phyloP scores from a whole-genome alignment of 768 basidiomycete species.

The Tylopilus plumbeoviolaceoides region DNA sequence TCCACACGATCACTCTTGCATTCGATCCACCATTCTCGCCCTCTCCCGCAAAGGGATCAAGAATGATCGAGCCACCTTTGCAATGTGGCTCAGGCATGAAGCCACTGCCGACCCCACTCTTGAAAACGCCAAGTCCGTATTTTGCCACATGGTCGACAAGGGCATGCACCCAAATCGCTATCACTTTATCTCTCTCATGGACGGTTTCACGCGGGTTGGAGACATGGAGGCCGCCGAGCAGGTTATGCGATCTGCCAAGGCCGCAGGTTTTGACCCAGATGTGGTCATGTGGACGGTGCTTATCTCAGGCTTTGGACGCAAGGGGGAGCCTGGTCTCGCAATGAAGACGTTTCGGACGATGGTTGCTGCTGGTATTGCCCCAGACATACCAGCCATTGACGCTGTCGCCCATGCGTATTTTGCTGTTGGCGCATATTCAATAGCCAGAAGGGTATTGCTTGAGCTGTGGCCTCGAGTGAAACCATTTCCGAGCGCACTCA shows the following conservation, averaged over 20 bases:
- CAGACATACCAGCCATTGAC: constrained; percentile 70
- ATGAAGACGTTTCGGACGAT: constrained; percentile 57
- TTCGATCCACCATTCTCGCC: constrained; percentile 43
- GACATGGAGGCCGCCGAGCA: constrained; percentile 53
- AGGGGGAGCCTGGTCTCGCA: constrained; percentile 51
- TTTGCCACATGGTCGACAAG: constrained; percentile 55
- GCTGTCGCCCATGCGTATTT: constrained; percentile 68
- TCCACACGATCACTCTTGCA: constrained; percentile 28
- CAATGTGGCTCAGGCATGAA: constrained; percentile 61
- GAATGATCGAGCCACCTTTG: constrained; percentile 54
- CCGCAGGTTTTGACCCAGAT: constrained; percentile 52
- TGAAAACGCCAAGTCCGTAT: constrained; percentile 48
- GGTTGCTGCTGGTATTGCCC: constrained; percentile 55
- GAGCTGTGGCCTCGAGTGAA: constrained; percentile 62
- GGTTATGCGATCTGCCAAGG: constrained; percentile 49
- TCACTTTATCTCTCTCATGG: constrained; percentile 74
- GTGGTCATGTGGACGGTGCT: constrained; percentile 75
- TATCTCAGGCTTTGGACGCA: constrained; percentile 66
- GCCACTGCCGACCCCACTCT: constrained; percentile 50
- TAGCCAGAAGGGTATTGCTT: constrained; percentile 52
- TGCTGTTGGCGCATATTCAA: constrained; percentile 45
- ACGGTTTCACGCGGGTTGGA: constrained; percentile 62
- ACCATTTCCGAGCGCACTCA: constrained; percentile 53
- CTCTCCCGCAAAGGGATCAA: constrained; percentile 45
- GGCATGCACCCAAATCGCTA: constrained; percentile 70